Conservation (phyloP, 768 basidiomycete species). For the Hemileccinum rubropunctum region DNA sequence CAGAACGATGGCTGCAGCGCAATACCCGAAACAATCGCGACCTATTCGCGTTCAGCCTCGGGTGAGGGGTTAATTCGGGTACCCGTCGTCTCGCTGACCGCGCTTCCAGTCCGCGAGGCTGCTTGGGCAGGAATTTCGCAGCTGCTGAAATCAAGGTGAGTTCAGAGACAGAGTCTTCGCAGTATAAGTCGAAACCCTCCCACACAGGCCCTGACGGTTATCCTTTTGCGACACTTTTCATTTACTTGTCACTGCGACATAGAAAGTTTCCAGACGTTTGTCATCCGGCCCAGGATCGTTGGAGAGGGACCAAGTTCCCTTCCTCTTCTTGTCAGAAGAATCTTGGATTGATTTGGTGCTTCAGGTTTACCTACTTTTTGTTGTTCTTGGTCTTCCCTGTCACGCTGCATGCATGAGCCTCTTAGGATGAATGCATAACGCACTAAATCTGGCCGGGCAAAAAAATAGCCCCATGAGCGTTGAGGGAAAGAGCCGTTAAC, state of each 20-base stretch:
- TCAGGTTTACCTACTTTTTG: background rate
- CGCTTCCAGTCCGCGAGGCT: constrained; percentile 49
- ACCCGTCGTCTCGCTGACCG: constrained; percentile 10
- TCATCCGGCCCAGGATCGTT: constrained; percentile 55
- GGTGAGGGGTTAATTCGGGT: constrained; percentile 35
- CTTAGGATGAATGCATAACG: no score
- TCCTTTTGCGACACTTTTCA: constrained; percentile 53
- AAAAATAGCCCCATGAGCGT: no score
- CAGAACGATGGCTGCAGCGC: constrained; percentile 59
- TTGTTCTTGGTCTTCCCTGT: background rate
- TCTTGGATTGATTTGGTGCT: constrained; percentile 15
- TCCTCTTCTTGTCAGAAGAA: constrained; percentile 45
- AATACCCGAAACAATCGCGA: constrained; percentile 38
- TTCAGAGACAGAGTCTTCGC: constrained; percentile 19
- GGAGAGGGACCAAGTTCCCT: constrained; percentile 55
- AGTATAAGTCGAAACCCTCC: background rate
- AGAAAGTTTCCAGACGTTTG: constrained; percentile 64
- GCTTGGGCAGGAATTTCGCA: constrained; percentile 60
- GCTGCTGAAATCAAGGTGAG: constrained; percentile 57
- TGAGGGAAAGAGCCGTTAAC: no score
- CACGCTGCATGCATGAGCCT: no score
- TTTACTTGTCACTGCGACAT: constrained; percentile 52
- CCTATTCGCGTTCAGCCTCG: constrained; percentile 57
- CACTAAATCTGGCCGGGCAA: no score
- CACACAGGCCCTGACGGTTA: constrained; percentile 40